Conservation (phyloP, 306 rosid genomes). For the Quercus mongolica region DNA sequence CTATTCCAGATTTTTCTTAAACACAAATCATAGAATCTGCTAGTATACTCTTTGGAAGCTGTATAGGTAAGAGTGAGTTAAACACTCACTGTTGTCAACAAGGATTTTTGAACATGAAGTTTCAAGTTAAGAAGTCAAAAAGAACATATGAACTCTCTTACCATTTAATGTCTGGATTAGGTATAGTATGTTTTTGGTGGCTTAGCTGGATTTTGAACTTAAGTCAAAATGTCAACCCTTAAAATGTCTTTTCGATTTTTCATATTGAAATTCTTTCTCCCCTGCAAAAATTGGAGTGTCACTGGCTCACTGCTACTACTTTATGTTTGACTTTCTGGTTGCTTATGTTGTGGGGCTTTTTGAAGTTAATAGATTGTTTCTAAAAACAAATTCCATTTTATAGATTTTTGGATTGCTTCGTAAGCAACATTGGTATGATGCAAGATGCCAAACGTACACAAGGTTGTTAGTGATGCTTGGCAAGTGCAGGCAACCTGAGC, state of each 20-base stretch:
- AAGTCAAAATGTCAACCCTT: background rate
- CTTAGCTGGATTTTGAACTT: too few relatives aligned
- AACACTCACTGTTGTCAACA: background rate
- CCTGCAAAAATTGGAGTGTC: background rate
- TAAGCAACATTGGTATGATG: conserved; percentile 78
- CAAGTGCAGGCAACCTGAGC: conserved; percentile 71
- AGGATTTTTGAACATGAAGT: background rate
- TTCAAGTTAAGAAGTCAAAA: background rate
- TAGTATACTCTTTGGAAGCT: background rate
- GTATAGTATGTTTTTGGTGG: too few relatives aligned
- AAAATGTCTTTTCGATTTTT: background rate
- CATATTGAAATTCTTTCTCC: background rate
- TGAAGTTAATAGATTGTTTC: conserved; percentile 9
- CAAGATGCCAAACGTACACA: conserved; percentile 81
- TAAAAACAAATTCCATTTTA: conserved; percentile 8
- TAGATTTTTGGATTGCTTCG: conserved; percentile 85
- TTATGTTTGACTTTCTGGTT: background rate
- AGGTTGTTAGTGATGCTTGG: conserved; percentile 83
- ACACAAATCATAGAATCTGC: background rate
- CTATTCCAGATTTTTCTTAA: background rate
- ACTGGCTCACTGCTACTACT: background rate
- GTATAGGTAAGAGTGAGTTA: background rate
- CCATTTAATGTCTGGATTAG: too few relatives aligned
- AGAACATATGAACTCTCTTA: too few relatives aligned
- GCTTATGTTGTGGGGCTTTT: background rate